Base-by-base conservation (phyloP, 2,329 filamentous ascomycete genomes). In the Colletotrichum gigasporum region DNA sequence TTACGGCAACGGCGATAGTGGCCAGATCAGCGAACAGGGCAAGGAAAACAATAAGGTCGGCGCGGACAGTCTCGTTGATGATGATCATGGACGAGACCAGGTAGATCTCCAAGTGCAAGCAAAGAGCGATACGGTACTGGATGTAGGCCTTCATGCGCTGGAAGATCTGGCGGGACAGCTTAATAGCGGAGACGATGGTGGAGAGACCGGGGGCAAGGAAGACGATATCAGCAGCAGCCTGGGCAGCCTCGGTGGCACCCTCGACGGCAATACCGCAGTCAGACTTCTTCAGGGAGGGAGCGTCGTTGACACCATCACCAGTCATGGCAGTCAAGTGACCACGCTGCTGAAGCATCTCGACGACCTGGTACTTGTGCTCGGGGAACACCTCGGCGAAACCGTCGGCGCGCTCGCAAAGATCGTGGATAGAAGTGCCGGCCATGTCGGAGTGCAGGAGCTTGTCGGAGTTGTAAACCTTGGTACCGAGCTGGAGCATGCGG, bases 381-480 rank as follows among this genome's bases (percentile, higher is more conserved):
- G 89, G 89, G 82, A 91, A 91, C 61, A 91, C 89, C 78, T 91
- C 89, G 68, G 89, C 89, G 78, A 91, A 91, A 78, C 89, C 89
- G 72, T 91, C 89, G 62, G 89, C 89, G 71, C 89, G 87, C 81
- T 93, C 90, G 67, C 92, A 90, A 30, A 93, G 87, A 74, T 93
- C 90, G 80, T 92, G 88, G 80, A 92, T 88, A 65, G 89, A 89
- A 68, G 89, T 87, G 70, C 90, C 90, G 64, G 88, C 85, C 66
- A 93, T 85, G 83, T 90, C 90, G 79, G 90, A 90, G 79, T 91
- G 88, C 71, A 92, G 91, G 69, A 93, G 86, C 80, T 89, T 90
- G 75, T 91, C 88, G 65, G 90, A 92, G 83, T 92, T 91, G 84
- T 93, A 93, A 69, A 93, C 90, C 84, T 92, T 92, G 76, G 90